These are phyloP conservation scores for Uncinocarpus reesii DNA, from an alignment of 2,329 filamentous ascomycete species.

Conservation along the genomic window DNA sequence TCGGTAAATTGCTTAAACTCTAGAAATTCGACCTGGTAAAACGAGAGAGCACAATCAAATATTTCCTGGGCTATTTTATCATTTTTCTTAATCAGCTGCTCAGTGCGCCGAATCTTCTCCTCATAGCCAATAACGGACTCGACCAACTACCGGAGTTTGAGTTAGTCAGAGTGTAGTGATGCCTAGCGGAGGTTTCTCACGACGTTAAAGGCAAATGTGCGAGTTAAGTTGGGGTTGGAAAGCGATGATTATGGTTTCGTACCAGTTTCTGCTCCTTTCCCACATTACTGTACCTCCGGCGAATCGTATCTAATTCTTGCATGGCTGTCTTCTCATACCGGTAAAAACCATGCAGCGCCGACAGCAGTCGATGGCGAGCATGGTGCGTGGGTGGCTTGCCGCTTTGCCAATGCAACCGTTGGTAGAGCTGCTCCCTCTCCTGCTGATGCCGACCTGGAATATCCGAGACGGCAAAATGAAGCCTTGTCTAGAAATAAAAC, in stretches of 20 bases:
- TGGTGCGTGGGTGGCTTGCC: slow-evolving; percentile 19
- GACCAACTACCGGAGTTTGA: slow-evolving; percentile 33
- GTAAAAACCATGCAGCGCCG: slow-evolving; percentile 22
- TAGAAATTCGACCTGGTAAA: slow-evolving; percentile 37
- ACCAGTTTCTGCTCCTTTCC: slow-evolving; percentile 2
- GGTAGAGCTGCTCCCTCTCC: slow-evolving; percentile 19
- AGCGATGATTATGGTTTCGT: slow-evolving; percentile 7
- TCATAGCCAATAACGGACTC: slow-evolving; percentile 50
- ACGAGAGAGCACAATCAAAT: slow-evolving; percentile 37
- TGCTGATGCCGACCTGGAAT: not conserved
- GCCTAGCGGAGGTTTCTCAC: no score
- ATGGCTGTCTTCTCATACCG: slow-evolving; percentile 18
- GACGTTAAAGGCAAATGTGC: not conserved
- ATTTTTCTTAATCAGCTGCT: slow-evolving; percentile 39
- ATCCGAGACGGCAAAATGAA: not conserved
- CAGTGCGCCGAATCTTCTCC: slow-evolving; percentile 41
- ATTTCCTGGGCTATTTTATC: slow-evolving; percentile 40
- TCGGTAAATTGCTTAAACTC: slow-evolving; percentile 40
- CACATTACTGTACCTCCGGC: no score
- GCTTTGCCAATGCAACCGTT: slow-evolving; percentile 15
- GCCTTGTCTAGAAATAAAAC: not conserved
- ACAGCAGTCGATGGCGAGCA: slow-evolving; percentile 22
- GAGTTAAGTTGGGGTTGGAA: not conserved
- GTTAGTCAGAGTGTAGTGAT: not conserved
- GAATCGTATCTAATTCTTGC: not conserved